Conservation (phyloP, 2,329 filamentous ascomycete species). For the Aspergillaceae sp. region DNA sequence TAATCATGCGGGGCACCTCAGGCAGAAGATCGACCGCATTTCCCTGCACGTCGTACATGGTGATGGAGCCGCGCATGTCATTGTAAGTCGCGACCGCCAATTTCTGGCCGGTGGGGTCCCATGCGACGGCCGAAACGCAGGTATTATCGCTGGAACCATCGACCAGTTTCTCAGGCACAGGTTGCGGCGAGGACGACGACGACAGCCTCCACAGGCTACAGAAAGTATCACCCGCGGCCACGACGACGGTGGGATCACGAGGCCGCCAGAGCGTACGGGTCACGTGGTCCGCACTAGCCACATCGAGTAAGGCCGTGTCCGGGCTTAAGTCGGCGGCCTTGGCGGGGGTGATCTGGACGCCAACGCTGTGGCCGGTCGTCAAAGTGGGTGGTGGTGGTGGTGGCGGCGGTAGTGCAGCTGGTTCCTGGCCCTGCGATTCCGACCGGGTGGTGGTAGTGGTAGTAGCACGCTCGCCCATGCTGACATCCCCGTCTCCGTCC, state of each 20-base stretch:
- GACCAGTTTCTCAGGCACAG: constrained; percentile 29
- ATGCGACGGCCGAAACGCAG: constrained; percentile 38
- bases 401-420: constrained; percentile 19
- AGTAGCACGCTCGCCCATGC: constrained; percentile 20
- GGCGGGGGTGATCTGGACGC: constrained; percentile 41
- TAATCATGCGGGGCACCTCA: constrained; percentile 37
- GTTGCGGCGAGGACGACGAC: constrained; percentile 14
- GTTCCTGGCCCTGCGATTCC: constrained; percentile 22
- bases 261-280: constrained; percentile 38
- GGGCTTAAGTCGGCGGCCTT: constrained; percentile 40
- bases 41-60: constrained; percentile 37
- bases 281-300: constrained; percentile 31
- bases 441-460: constrained; percentile 5
- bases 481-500: constrained; percentile 39
- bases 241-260: constrained; percentile 33
- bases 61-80: constrained; percentile 35
- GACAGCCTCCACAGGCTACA: constrained; percentile 40
- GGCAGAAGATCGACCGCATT: constrained; percentile 38
- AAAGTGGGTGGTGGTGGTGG: constrained; percentile 31
- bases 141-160: constrained; percentile 24
- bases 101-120: constrained; percentile 37
- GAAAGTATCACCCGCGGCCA: constrained; percentile 36
- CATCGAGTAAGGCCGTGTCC: constrained; percentile 36
- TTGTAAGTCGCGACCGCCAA: constrained; percentile 41
- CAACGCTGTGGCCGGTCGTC: constrained; percentile 37